Evolutionary conservation across 2,329 filamentous ascomycete species (phyloP).

Genomic region (Venturia nashicola): DNA sequence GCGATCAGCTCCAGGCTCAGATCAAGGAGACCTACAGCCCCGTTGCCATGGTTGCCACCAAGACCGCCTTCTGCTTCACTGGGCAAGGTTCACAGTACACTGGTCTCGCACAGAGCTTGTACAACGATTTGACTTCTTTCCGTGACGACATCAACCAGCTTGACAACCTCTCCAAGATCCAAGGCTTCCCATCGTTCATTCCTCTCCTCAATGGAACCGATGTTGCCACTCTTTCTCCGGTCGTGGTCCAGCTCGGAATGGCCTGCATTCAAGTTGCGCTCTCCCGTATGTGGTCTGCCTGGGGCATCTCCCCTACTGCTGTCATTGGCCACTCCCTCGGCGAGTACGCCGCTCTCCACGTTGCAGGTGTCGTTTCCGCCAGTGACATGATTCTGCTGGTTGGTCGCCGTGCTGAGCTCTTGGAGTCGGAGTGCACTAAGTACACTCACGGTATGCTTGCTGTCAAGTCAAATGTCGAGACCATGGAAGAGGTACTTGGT

Average conservation of each 20-base stretch:
- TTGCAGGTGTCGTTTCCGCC: slow-evolving; percentile 57
- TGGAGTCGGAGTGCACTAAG: slow-evolving; percentile 51
- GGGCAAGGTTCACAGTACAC: slow-evolving; percentile 42
- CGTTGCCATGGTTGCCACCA: slow-evolving; percentile 39
- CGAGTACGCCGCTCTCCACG: slow-evolving; percentile 61
- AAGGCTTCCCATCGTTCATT: slow-evolving; percentile 36
- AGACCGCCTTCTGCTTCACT: slow-evolving; percentile 40
- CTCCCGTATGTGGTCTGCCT: slow-evolving; percentile 40
- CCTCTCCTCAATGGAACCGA: slow-evolving; percentile 37
- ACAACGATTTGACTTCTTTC: slow-evolving; percentile 36
- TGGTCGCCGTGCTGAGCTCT: slow-evolving; percentile 52
- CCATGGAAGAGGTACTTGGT: slow-evolving; percentile 41
- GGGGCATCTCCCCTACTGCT: slow-evolving; percentile 40
- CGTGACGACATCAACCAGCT: slow-evolving; percentile 37
- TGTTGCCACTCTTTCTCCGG: slow-evolving; percentile 36
- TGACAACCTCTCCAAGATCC: slow-evolving; percentile 32
- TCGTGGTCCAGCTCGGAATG: slow-evolving; percentile 41
- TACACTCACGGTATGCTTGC: slow-evolving; percentile 57
- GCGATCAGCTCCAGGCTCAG: slow-evolving; percentile 33
- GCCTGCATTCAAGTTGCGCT: slow-evolving; percentile 40
- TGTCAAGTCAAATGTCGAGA: slow-evolving; percentile 39
- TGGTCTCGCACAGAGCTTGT: slow-evolving; percentile 36
- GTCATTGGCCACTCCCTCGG: slow-evolving; percentile 51
- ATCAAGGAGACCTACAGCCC: slow-evolving; percentile 38
- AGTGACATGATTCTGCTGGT: slow-evolving; percentile 63